These are phyloP conservation scores for Pythium sp. DNA, from an alignment of 352 stramenopile genomes.

Conservation along the genomic window DNA sequence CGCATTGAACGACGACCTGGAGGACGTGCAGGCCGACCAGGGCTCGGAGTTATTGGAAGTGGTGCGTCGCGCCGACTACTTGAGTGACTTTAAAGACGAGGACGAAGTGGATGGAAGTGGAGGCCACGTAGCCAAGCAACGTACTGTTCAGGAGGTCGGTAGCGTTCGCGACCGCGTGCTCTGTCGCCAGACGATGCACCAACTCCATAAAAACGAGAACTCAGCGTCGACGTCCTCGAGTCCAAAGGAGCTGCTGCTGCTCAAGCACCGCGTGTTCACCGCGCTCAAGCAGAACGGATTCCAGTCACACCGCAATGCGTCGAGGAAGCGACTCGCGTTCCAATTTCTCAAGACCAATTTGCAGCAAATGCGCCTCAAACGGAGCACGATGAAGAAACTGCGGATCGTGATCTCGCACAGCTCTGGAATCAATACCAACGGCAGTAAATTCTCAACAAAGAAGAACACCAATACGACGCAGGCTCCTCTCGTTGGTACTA, in stretches of 20 bases:
- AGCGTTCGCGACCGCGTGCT: slow-evolving; percentile 17
- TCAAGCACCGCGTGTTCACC: slow-evolving; percentile 34
- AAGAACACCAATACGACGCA: neutral
- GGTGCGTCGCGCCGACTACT: slow-evolving; percentile 43
- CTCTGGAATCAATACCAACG: slow-evolving; percentile 1
- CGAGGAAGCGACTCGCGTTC: slow-evolving; percentile 46
- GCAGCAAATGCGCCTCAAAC: slow-evolving; percentile 30
- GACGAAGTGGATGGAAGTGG: slow-evolving; percentile 6
- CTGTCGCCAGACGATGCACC: slow-evolving; percentile 29
- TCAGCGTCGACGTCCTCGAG: neutral
- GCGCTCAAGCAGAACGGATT: slow-evolving; percentile 12
- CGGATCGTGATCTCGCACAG: neutral
- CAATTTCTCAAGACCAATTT: slow-evolving; percentile 15
- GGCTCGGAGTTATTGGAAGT: slow-evolving; percentile 60
- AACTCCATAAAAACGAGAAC: neutral
- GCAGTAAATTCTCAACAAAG: neutral
- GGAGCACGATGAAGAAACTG: slow-evolving; percentile 3
- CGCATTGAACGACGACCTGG: slow-evolving; percentile 18
- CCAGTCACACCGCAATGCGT: slow-evolving; percentile 27
- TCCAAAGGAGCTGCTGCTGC: neutral
- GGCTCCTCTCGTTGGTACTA: neutral
- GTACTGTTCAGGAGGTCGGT: slow-evolving; percentile 4
- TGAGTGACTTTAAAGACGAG: slow-evolving; percentile 31
- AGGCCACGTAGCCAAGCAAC: neutral
- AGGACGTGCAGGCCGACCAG: slow-evolving; percentile 47